Evolutionary conservation across 129 eudicot species (phyloP).

Genomic region (sunflower (Helianthus annuus)): DNA sequence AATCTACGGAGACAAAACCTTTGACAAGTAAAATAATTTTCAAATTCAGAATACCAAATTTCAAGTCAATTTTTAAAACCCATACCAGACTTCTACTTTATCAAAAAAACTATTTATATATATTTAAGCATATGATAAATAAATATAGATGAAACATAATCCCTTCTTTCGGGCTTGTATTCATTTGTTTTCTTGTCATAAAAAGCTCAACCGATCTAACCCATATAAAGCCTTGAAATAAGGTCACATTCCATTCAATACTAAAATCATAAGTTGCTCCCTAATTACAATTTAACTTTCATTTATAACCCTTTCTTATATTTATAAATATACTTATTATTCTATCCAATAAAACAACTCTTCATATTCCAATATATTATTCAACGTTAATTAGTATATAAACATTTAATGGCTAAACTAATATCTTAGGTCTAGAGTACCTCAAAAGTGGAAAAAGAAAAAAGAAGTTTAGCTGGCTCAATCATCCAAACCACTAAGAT

Average conservation of each 20-base stretch:
- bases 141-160: background rate
- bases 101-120: no score
- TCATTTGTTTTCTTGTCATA: constrained; percentile 1
- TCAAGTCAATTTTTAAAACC: no score
- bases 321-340: background rate
- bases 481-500: no score
- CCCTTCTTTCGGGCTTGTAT: constrained; percentile 1
- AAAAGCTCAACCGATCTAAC: background rate
- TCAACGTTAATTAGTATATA: no score
- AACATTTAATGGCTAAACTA: no score
- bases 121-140: background rate
- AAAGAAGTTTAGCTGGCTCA: no score
- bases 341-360: background rate
- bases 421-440: no score
- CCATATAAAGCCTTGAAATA: background rate
- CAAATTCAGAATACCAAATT: no score
- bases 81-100: no score
- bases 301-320: background rate
- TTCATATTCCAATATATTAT: background rate
- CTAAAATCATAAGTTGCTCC: background rate
- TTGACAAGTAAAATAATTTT: no score
- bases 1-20: no score
- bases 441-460: no score
- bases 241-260: background rate
- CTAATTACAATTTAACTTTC: background rate